phyloP scores from a whole-genome alignment of 1,284 basidiomycete genomes.

The Trichosporon sp. region DNA sequence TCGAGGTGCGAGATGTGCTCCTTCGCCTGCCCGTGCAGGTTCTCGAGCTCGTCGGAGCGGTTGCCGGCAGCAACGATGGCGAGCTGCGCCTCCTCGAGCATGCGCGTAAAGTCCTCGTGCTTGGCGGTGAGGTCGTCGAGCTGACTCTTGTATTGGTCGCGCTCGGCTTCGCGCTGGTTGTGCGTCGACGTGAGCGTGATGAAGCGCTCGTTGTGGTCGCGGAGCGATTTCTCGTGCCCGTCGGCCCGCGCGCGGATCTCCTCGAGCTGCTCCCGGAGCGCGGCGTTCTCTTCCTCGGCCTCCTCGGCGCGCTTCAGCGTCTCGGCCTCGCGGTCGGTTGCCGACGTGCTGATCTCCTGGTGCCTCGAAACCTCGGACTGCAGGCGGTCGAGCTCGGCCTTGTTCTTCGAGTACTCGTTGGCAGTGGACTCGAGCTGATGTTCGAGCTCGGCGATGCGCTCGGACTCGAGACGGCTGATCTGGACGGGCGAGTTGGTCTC shows the following conservation, averaged over 20 bases:
- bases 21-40: constrained; percentile 62
- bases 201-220: constrained; percentile 73
- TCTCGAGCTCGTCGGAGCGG: constrained; percentile 66
- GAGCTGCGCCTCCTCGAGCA: constrained; percentile 75
- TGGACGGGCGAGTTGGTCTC: constrained; percentile 68
- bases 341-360: constrained; percentile 64
- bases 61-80: constrained; percentile 70
- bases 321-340: constrained; percentile 74
- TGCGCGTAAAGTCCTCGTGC: constrained; percentile 74
- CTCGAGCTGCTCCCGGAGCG: constrained; percentile 62
- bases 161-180: constrained; percentile 75
- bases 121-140: constrained; percentile 64
- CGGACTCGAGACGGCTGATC: constrained; percentile 66
- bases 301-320: constrained; percentile 73
- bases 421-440: constrained; percentile 63
- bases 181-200: constrained; percentile 67
- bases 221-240: constrained; percentile 61
- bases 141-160: constrained; percentile 59
- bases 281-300: constrained; percentile 72
- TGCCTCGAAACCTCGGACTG: constrained; percentile 58
- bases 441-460: constrained; percentile 75
- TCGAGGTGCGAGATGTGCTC: constrained; percentile 65
- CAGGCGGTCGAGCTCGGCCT: constrained; percentile 63
- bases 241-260: constrained; percentile 65
- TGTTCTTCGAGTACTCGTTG: constrained; percentile 57